Percentiles rank a stretch among this genome's conserved stretches.
phyloP scores from a whole-genome alignment of 1,139 yeast species.

The Saccharomyces hybrid region DNA sequence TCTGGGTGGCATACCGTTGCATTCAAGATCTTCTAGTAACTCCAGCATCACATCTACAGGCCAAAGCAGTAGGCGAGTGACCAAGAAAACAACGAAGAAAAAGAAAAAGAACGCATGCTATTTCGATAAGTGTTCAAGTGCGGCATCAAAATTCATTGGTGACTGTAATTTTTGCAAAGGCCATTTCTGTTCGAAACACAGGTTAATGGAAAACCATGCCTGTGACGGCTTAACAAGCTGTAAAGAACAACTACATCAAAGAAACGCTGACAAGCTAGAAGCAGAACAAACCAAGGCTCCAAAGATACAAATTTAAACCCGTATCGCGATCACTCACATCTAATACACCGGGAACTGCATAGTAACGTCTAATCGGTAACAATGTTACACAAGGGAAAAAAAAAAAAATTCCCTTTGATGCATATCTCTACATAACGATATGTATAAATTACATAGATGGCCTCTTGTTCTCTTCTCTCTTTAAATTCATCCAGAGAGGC shows the following conservation, averaged over 20 bases:
- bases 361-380: not conserved
- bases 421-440: not conserved
- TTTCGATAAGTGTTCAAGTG: slow-evolving; percentile 52
- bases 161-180: slow-evolving; percentile 84
- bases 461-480: not conserved
- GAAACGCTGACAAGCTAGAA: slow-evolving; percentile 41
- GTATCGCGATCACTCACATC: not conserved
- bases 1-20: not conserved
- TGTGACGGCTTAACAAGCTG: slow-evolving; percentile 75
- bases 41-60: not conserved
- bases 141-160: slow-evolving; percentile 78
- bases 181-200: slow-evolving; percentile 79
- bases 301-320: slow-evolving; percentile 33
- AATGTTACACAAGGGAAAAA: not conserved
- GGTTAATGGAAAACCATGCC: slow-evolving; percentile 77
- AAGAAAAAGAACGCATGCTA: slow-evolving; percentile 59
- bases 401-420: not conserved
- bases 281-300: slow-evolving; percentile 42
- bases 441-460: not conserved
- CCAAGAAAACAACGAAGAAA: slow-evolving; percentile 24
- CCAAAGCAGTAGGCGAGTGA: not conserved
- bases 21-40: not conserved
- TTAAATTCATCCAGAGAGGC: not conserved
- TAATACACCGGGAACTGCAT: not conserved
- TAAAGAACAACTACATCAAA: slow-evolving; percentile 71